Conservation (phyloP, 2,329 filamentous ascomycete species). For the Fusarium sp. region DNA sequence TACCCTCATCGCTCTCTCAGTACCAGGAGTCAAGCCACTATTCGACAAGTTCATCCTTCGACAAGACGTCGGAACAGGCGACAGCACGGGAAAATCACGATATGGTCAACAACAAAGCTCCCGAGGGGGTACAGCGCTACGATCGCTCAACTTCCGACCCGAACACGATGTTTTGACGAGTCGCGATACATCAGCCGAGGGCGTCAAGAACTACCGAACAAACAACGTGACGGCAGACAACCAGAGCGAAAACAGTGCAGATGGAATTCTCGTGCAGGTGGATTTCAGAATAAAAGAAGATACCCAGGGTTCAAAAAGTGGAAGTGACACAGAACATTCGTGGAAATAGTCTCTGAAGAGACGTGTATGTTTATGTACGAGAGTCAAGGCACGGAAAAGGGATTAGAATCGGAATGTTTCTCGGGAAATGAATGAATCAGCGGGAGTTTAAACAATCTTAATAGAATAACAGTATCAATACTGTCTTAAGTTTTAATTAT, state of each 20-base stretch:
- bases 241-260: constrained; percentile 45
- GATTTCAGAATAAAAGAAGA: constrained; percentile 56
- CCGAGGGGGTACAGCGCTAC: constrained; percentile 50
- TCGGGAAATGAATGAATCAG: not conserved
- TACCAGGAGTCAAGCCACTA: constrained; percentile 65
- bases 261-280: constrained; percentile 55
- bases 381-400: not conserved
- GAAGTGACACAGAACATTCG: constrained; percentile 12
- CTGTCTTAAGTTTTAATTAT: not conserved
- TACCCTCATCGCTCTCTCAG: constrained; percentile 65
- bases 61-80: constrained; percentile 41
- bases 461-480: too few species aligned
- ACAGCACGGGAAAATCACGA: constrained; percentile 41
- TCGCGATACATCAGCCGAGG: constrained; percentile 46
- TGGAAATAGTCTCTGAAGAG: constrained; percentile 4
- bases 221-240: constrained; percentile 41
- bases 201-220: constrained; percentile 42
- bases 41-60: constrained; percentile 55
- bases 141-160: constrained; percentile 51
- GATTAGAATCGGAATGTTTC: not conserved
- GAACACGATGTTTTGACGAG: constrained; percentile 50
- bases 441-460: not conserved
- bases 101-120: constrained; percentile 42
- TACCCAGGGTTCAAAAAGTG: constrained; percentile 10
- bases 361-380: not conserved